Base-by-base conservation (phyloP, 352 stramenopile species). In the Phytophthora ohioensis region DNA sequence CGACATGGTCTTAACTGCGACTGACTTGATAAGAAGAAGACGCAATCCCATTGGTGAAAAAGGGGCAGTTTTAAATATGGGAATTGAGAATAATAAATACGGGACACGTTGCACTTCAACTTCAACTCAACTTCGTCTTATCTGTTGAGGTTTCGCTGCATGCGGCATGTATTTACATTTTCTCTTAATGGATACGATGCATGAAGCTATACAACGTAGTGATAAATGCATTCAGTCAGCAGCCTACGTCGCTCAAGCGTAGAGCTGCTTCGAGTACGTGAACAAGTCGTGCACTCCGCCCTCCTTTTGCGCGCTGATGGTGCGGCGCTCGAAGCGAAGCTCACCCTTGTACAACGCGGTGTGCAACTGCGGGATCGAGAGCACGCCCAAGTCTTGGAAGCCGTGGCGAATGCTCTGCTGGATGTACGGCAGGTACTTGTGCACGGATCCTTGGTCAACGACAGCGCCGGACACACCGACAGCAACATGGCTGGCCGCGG, bases 341-440 rank as follows among this genome's bases (percentile, higher is more conserved):
- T 87, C 66, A 56, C 87, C 87, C 0, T 61, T 59, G 79, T 94
- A 94, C 46, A 97, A 78, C 41, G 76, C 76, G 15, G 75, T 64
- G 73, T 97, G 89, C 21, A 98, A 74, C 73, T 98, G 81, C 32
- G 83, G 70, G 38, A 99, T 83, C 64, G 88, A 95, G 32, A 80
- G 82, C 63, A 98, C 69, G 60, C 98, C 98, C 34, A 98, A 80
- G 85, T 99, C 97, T 85, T 99, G 98, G 74, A 99, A 93, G 42
- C 98, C 97, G 79, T 99, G 97, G 67, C 93, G 87, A 51, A 99
- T 95, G 57, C 97, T 98, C 83, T 99, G 95, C 61, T 97, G 89
- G 42, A 99, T 82, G 82, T 99, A 99, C 15, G 97, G 98, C 48
- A 99, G 88, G 86, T 99, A 99, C 67, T 97, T 87, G 74, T 95